Base-by-base conservation (phyloP, 2,329 filamentous ascomycete genomes). In the Massarina eburnea region DNA sequence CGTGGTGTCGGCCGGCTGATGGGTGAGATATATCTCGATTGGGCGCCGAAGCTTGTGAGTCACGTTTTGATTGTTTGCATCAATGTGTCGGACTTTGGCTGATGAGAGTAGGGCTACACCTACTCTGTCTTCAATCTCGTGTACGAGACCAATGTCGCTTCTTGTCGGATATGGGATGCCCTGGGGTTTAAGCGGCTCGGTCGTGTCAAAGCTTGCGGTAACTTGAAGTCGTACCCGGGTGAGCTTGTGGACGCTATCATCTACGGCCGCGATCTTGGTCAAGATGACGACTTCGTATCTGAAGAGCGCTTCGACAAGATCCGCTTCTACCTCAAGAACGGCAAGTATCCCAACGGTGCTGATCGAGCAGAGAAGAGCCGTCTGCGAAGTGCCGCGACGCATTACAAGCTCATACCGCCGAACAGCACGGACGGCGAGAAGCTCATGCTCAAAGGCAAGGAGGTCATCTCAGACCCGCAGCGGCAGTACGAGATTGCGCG, bases 221-320 rank as follows among this genome's bases (percentile, higher is more conserved):
- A 73, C 45, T 64, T 79, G 27, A 75, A 74, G 52, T 76, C 73
- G 24, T 73, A 71, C 44, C 73, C 74, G 0, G 65, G 61, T 45
- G 68, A 75, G 43, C 64, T 73, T 6, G 69, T 79, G 9, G 76
- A 79, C 49, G 76, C 76, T 18, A 78, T 79, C 60, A 77, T 78
- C 46, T 78, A 76, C 72, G 91, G 91, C 5, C 74, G 82, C 19
- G 81, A 84, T 50, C 65, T 80, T 2, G 75, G 73, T 43, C 72
- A 73, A 29, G 86, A 89, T 61, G 89, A 94, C 67, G 89, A 94
- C 69, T 85, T 89, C 68, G 86, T 92, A 61, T 91, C 87, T 71
- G 91, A 96, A 77, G 91, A 96, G 75, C 89, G 94, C 59, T 97
- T 97, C 77, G 92, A 96, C 78, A 96, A 96, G 79, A 97, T 97